Evolutionary conservation across 345 rosid genomes (phyloP), one percentile per base, ranked within the genome.

Genomic region (Populus nigra): DNA sequence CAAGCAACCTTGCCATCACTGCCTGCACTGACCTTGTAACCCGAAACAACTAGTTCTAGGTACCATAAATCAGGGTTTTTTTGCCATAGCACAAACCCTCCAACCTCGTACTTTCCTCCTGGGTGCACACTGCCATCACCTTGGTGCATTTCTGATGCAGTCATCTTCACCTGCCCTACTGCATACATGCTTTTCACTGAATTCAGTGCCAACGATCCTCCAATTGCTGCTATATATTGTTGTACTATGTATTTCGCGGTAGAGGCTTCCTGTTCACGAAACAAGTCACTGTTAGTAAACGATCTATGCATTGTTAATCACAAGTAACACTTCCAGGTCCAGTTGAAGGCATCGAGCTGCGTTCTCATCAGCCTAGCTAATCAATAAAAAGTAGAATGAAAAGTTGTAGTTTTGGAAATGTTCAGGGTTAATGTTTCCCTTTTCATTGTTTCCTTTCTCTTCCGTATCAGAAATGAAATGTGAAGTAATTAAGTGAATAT

Each of bases 31-130:
- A 95, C 84, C 82, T 95, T 95, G 82, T 89, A 90, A 43, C 99
- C 99, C 0, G 98, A 85, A 50, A 93, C 97, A 17, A 93, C 91
- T 8, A 95, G 75, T 78, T 95, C 99, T 11, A 95, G 79, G 77
- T 84, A 91, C 98, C 98, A 95, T 59, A 92, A 85, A 63, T 90
- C 94, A 7, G 99, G 99, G 73, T 93, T 93, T 87, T 92, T 95
- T 72, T 92, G 96, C 98, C 97, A 93, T 17, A 93, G 78, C 25
- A 95, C 97, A 72, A 95, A 95, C 65, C 98, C 96, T 13, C 99
- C 99, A 4, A 90, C 88, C 84, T 93, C 98, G 39, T 86, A 79
- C 75, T 75, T 86, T 15, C 91, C 94, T 59, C 76, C 85, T 15
- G 89, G 50, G 1, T 73, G 82, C 50, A 88, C 82, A 57, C 84